Base-by-base conservation (phyloP, 2,329 filamentous ascomycete species). In the Arthrinium puccinioides region DNA sequence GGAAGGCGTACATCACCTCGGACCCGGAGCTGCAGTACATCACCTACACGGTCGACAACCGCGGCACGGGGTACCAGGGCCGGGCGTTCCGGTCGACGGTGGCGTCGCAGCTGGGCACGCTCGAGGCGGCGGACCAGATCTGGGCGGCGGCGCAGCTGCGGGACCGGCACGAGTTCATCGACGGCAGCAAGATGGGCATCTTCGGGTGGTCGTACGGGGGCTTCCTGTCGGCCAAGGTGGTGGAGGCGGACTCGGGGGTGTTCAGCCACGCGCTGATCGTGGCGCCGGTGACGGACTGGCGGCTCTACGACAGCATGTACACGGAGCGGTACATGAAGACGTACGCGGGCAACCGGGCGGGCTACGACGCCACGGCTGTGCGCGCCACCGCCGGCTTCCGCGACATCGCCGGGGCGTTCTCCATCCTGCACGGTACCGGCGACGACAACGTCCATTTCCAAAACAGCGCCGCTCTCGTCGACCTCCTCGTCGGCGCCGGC, bases 361-460 rank as follows among this genome's bases (percentile, higher is more conserved):
- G 79, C 21, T 85, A 85, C 59, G 70, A 72, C 40, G 63, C 65
- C 36, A 75, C 74, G 0, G 77, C 78, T 0, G 76, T 84, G 2
- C 68, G 70, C 40, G 65, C 75, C 4, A 55, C 66, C 0, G 62
- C 63, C 0, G 80, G 81, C 0, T 85, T 85, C 65, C 74, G 75
- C 59, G 72, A 72, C 36, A 66, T 81, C 8, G 62, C 63, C 0
- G 81, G 81, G 4, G 69, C 72, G 3, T 75, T 82, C 43, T 61
- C 77, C 5, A 65, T 85, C 29, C 69, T 79, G 42, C 81, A 85
- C 49, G 81, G 80, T 0, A 75, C 76, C 0, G 79, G 78, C 1
- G 81, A 85, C 44, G 81, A 84, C 47, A 85, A 85, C 36, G 81
- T 84, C 11, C 81, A 85, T 50, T 84, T 81, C 52, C 79, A 84